phyloP scores from a whole-genome alignment of 2,329 filamentous ascomycete species.

The Fusarium zealandicum region DNA sequence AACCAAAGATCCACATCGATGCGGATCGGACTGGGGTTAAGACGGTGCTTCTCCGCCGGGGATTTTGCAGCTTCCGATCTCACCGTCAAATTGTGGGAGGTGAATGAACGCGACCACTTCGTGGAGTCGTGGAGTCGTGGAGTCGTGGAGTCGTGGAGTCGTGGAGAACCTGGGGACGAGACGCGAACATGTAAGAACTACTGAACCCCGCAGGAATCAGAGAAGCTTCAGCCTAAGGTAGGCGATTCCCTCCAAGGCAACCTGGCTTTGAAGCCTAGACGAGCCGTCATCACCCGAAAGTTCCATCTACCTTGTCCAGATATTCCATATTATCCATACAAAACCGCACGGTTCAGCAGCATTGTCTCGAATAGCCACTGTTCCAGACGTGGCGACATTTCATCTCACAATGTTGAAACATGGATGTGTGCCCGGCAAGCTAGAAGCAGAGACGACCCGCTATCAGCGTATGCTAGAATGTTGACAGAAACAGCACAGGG shows the following conservation, averaged over 20 bases:
- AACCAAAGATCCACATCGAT: constrained; percentile 25
- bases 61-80: constrained; percentile 17
- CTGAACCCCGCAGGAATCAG: not conserved
- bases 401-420: not conserved
- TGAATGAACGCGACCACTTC: constrained; percentile 4
- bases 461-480: not conserved
- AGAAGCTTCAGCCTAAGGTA: not conserved
- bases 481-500: not conserved
- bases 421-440: not conserved
- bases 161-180: constrained; percentile 4
- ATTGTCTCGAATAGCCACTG: constrained; percentile 1
- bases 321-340: not conserved
- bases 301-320: not conserved
- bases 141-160: not conserved
- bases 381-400: constrained; percentile 4
- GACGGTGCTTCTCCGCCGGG: constrained; percentile 14
- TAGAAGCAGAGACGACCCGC: not conserved
- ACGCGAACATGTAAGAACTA: not conserved
- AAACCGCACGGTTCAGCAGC: not conserved
- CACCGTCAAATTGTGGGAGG: constrained; percentile 22
- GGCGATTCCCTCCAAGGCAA: not conserved
- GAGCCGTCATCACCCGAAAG: not conserved
- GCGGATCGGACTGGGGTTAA: constrained; percentile 9
- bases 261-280: not conserved
- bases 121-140: not conserved